Conservation (phyloP, 257 asterid genomes). For the Verbena officinalis region DNA sequence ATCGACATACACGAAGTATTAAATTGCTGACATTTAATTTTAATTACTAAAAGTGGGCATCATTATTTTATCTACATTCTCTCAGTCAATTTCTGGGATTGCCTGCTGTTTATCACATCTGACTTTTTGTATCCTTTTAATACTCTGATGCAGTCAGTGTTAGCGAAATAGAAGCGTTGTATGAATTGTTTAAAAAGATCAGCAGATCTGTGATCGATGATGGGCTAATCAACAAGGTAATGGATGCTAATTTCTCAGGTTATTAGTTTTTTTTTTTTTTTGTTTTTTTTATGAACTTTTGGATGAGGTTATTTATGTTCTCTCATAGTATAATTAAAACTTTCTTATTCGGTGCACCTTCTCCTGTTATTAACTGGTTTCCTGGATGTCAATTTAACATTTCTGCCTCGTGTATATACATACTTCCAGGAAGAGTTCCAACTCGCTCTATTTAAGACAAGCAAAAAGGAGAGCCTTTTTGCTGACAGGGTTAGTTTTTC, state of each 20-base stretch:
- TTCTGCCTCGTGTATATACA: conserved; percentile 19
- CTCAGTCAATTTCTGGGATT: background rate
- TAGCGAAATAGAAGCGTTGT: conserved; percentile 76
- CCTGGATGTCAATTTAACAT: conserved; percentile 21
- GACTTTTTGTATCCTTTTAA: conserved; percentile 9
- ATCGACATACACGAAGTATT: too few relatives aligned
- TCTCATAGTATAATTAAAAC: background rate
- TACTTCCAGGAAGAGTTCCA: conserved; percentile 74
- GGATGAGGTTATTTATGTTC: background rate
- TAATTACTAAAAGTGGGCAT: background rate
- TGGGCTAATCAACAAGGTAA: conserved; percentile 78
- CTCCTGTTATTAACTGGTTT: conserved; percentile 20
- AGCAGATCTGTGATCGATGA: conserved; percentile 77
- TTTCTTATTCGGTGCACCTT: conserved; percentile 2
- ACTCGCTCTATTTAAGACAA: conserved; percentile 69
- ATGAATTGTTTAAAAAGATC: conserved; percentile 68
- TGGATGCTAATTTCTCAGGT: background rate
- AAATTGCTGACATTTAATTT: too few relatives aligned
- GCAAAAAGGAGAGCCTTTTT: conserved; percentile 65
- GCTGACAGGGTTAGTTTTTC: conserved; percentile 68
- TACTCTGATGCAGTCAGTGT: conserved; percentile 58
- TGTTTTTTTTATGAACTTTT: background rate
- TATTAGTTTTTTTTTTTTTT: conserved; percentile 10
- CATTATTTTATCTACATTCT: background rate
- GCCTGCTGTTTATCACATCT: conserved; percentile 25